Evolutionary conservation across 129 eudicot genomes (phyloP).

Genomic region (Artemisia annua): DNA sequence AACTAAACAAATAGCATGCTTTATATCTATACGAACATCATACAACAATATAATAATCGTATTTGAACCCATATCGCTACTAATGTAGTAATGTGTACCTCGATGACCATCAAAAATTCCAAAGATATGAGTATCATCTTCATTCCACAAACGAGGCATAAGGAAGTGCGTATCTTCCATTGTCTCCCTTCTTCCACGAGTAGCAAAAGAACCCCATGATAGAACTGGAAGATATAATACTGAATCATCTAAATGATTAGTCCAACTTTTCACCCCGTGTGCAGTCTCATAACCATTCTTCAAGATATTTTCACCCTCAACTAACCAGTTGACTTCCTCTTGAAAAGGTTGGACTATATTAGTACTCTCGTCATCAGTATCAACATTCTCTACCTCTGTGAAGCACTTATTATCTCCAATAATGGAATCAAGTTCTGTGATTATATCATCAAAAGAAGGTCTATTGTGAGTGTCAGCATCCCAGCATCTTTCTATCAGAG

Average conservation of each 20-base stretch:
- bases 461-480: constrained; percentile 54
- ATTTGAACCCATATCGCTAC: constrained; percentile 4
- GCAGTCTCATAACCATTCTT: constrained; percentile 30
- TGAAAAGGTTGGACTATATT: constrained; percentile 34
- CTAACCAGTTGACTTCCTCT: constrained; percentile 66
- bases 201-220: constrained; percentile 93
- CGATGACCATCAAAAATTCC: constrained; percentile 99
- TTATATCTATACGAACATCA: neutral
- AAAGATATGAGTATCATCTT: constrained; percentile 57
- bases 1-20: constrained; percentile 1
- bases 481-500: constrained; percentile 83
- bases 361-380: constrained; percentile 30
- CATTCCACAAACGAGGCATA: constrained; percentile 59
- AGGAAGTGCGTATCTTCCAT: constrained; percentile 98
- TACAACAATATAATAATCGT: neutral
- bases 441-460: constrained; percentile 84
- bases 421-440: constrained; percentile 52
- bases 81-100: constrained; percentile 44
- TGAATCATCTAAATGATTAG: constrained; percentile 28
- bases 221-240: constrained; percentile 53
- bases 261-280: constrained; percentile 32
- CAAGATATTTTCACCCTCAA: constrained; percentile 53
- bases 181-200: constrained; percentile 93
- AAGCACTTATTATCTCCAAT: constrained; percentile 23
- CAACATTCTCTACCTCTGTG: constrained; percentile 24